Base-by-base conservation (phyloP, 2,329 filamentous ascomycete genomes). In the Trichothecium roseum region DNA sequence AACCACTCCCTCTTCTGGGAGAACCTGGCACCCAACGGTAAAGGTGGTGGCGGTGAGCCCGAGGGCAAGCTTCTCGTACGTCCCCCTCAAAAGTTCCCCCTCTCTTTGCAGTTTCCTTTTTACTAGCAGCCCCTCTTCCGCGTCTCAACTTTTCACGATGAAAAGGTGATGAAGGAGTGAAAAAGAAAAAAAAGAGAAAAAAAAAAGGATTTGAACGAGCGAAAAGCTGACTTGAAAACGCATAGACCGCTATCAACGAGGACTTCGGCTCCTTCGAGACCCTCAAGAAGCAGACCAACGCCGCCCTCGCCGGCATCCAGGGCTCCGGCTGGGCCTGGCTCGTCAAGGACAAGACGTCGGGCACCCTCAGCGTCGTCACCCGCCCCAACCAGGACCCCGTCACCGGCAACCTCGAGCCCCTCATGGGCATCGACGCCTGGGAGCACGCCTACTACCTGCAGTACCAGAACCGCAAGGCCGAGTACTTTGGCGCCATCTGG, bases 391-490 rank as follows among this genome's bases (percentile, higher is more conserved):
- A 94, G 67, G 86, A 94, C 59, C 84, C 88, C 18, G 83, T 95
- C 20, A 74, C 86, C 12, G 87, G 87, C 34, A 82, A 82, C 57
- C 85, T 82, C 56, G 72, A 78, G 51, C 88, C 88, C 27, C 68
- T 95, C 33, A 66, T 95, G 32, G 88, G 88, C 38, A 81, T 95
- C 52, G 88, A 95, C 66, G 88, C 87, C 37, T 94, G 87, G 87
- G 87, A 94, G 71, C 87, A 94, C 64, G 87, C 87, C 35, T 94
- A 93, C 70, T 93, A 94, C 66, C 72, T 94, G 42, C 85, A 94
- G 68, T 94, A 94, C 67, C 75, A 94, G 76, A 94, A 94, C 72
- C 81, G 86, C 62, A 94, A 94, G 78, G 87, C 82, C 39, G 87
- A 94, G 68, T 94, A 94, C 72, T 94, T 94, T 63, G 74, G 74